Conservation (phyloP, 2,329 filamentous ascomycete species). For the Chaetothyriales sp. region DNA sequence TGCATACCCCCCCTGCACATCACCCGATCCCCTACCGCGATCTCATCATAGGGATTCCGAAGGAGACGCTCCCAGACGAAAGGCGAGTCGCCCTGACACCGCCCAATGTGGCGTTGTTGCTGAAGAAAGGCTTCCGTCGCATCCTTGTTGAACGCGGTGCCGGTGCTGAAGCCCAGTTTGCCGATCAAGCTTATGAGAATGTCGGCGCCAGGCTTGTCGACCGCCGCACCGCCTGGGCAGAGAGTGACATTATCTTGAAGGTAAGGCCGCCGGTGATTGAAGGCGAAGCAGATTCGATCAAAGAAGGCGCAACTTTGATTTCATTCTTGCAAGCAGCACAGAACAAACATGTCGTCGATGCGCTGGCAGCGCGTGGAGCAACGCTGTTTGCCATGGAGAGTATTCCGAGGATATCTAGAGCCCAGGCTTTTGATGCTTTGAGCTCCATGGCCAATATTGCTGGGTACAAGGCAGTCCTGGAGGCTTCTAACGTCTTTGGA, state of each 20-base stretch:
- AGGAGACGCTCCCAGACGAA: constrained; percentile 65
- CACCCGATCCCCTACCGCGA: constrained; percentile 47
- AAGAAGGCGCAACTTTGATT: constrained; percentile 58
- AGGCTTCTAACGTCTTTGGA: constrained; percentile 80
- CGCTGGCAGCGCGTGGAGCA: constrained; percentile 54
- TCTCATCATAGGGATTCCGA: constrained; percentile 65
- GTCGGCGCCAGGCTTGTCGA: constrained; percentile 69
- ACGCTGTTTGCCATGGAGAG: constrained; percentile 86
- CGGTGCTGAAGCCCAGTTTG: constrained; percentile 63
- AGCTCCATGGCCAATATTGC: constrained; percentile 91
- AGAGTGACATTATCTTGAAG: constrained; percentile 69
- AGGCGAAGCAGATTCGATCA: constrained; percentile 55
- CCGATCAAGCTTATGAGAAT: constrained; percentile 60
- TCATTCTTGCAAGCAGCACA: constrained; percentile 74
- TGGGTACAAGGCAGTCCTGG: constrained; percentile 80
- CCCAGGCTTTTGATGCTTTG: constrained; percentile 76
- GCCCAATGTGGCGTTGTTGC: constrained; percentile 63
- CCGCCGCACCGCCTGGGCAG: constrained; percentile 53
- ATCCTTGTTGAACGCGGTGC: constrained; percentile 70
- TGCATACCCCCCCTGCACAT: background rate
- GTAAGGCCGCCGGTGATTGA: constrained; percentile 58
- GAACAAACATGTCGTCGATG: constrained; percentile 62
- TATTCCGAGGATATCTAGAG: constrained; percentile 77
- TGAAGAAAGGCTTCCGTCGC: constrained; percentile 71
- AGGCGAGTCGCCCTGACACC: constrained; percentile 74